phyloP scores from a whole-genome alignment of 176 grass and related monocot genomes.

The Echinochloa phyllopogon region DNA sequence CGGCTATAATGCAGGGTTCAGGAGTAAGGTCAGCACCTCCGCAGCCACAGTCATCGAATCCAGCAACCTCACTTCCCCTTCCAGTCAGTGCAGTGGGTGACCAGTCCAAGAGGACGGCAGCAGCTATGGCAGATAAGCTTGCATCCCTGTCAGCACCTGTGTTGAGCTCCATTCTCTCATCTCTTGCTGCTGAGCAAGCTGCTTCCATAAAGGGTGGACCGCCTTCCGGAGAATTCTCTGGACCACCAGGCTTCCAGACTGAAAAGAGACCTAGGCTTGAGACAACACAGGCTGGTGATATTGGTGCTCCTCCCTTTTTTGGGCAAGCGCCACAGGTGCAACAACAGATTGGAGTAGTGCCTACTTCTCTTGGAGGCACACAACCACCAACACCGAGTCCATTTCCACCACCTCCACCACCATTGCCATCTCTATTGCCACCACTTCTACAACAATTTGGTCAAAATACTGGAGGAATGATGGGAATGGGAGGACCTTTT shows the following conservation, averaged over 20 bases:
- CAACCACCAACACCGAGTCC: slow-evolving; percentile 38
- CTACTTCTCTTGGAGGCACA: slow-evolving; percentile 45
- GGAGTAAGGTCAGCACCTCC: slow-evolving; percentile 31
- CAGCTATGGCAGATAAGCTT: slow-evolving; percentile 91
- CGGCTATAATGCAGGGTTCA: slow-evolving; percentile 28
- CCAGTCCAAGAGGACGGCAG: slow-evolving; percentile 84
- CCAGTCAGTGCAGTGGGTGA: slow-evolving; percentile 47
- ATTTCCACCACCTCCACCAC: slow-evolving; percentile 64
- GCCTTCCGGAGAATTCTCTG: slow-evolving; percentile 48
- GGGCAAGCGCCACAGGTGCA: slow-evolving; percentile 51
- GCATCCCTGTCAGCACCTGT: slow-evolving; percentile 79
- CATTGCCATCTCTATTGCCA: slow-evolving; percentile 64
- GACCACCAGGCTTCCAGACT: slow-evolving; percentile 58
- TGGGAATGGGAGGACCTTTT: slow-evolving; percentile 52
- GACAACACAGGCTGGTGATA: slow-evolving; percentile 40
- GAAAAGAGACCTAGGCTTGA: slow-evolving; percentile 84
- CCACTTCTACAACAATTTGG: slow-evolving; percentile 67
- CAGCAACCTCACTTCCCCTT: slow-evolving; percentile 41
- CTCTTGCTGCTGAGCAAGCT: slow-evolving; percentile 76
- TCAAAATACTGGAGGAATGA: slow-evolving; percentile 59
- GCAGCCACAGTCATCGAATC: slow-evolving; percentile 51
- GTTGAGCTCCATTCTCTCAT: slow-evolving; percentile 71
- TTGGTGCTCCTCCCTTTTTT: slow-evolving; percentile 52
- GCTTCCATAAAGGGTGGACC: slow-evolving; percentile 52
- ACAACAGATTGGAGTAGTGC: slow-evolving; percentile 46